Evolutionary conservation across 768 basidiomycete species (phyloP), one percentile per base, ranked within the genome.

Genomic region (Lactarius hengduanensis): DNA sequence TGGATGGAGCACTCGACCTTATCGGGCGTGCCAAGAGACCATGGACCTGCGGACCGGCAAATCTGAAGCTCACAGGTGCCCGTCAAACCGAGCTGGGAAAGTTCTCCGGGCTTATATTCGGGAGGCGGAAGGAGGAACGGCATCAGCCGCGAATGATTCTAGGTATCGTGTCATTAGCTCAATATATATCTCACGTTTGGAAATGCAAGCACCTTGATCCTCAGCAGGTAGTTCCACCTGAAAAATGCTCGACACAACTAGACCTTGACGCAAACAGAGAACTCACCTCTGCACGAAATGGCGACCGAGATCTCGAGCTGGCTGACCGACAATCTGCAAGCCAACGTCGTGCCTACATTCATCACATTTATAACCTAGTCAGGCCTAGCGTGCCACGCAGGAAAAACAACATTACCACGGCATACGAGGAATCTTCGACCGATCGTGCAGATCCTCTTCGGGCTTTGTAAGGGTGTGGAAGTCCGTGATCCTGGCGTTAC

Each of bases 1-100:
- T 96, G 94, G 53, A 98, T 94, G 15, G 96, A 98, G 72, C 88
- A 86, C 76, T 99, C 97, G 57, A 89, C 84, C 71, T 83, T 87
- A 62, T 86, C 88, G 22, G 86, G 82, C 3, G 95, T 98, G 3
- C 96, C 97, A 76, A 98, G 82, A 2, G 96, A 98, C 97, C 97
- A 99, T 1, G 94, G 92, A 2, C 95, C 94, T 15, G 92, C 90
- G 18, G 94, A 96, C 30, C 97, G 88, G 75, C 94, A 96, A 68
- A 99, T 94, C 74, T 99, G 97, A 74, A 97, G 82, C 75, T 99
- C 97, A 76, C 96, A 98, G 0, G 96, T 98, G 9, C 97, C 97
- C 1, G 92, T 94, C 47, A 99, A 81, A 40, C 92, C 91, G 78
- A 92, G 80, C 28, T 86, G 81, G 30, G 84, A 79, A 7, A 99